phyloP scores from a whole-genome alignment of 129 eudicot genomes.

The Sambucus nigra region DNA sequence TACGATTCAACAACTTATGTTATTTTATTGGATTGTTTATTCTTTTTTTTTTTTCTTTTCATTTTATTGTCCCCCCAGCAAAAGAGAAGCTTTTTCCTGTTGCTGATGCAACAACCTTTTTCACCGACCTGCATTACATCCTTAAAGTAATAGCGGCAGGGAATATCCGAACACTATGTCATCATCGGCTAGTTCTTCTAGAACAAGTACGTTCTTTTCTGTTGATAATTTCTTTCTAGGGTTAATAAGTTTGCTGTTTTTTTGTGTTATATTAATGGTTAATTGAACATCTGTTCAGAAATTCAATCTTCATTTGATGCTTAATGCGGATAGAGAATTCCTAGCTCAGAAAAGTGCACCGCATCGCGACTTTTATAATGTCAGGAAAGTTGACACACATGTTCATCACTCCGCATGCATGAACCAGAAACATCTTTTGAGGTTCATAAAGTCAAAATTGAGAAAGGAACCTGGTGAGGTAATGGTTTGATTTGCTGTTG shows the following conservation, averaged over 20 bases:
- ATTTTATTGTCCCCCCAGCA: no score
- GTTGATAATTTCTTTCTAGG: not conserved
- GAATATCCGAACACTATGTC: conserved; percentile 70
- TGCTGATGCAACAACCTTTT: conserved; percentile 88
- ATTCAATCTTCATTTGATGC: conserved; percentile 94
- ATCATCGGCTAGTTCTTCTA: conserved; percentile 76
- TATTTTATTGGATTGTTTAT: not conserved
- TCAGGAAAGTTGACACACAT: conserved; percentile 92
- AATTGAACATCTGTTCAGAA: conserved; percentile 33
- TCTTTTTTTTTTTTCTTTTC: conserved; percentile 3
- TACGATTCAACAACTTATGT: not conserved
- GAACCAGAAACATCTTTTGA: conserved; percentile 92
- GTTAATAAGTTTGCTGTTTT: not conserved
- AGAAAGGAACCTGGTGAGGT: conserved; percentile 99
- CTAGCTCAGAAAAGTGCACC: conserved; percentile 97
- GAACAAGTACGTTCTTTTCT: conserved; percentile 49
- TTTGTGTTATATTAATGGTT: conserved; percentile 3
- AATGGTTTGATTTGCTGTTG: not conserved
- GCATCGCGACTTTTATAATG: conserved; percentile 92
- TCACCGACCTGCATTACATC: conserved; percentile 94
- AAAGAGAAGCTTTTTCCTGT: conserved; percentile 85
- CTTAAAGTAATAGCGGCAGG: conserved; percentile 96
- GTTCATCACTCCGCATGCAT: conserved; percentile 98
- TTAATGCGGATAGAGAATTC: conserved; percentile 87
- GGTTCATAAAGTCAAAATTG: conserved; percentile 91